Conservation (phyloP, 768 basidiomycete genomes). For the Mycena galopus region DNA sequence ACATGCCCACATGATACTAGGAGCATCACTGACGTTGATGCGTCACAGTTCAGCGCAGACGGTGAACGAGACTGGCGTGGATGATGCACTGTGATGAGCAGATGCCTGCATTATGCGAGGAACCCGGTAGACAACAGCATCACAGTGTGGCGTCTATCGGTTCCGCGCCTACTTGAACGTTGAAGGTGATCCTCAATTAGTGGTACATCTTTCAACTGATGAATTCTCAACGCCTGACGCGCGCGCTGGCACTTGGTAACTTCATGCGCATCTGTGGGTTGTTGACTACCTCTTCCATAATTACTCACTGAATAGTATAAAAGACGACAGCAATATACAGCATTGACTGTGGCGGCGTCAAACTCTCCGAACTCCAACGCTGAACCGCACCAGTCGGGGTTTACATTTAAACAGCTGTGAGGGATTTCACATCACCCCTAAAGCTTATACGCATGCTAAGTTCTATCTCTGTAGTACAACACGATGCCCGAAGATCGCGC, state of each 20-base stretch:
- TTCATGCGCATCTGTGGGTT: not conserved
- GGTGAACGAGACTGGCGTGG: not conserved
- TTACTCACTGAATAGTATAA: not conserved
- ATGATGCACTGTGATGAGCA: not conserved
- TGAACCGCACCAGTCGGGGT: not conserved
- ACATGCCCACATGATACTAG: too few species aligned
- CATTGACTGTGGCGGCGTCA: not conserved
- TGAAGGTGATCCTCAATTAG: not conserved
- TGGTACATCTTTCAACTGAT: not conserved
- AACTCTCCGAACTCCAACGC: not conserved
- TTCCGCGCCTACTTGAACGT: not conserved
- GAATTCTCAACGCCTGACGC: not conserved
- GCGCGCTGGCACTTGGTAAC: not conserved
- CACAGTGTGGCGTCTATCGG: not conserved
- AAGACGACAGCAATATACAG: not conserved
- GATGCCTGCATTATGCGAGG: not conserved
- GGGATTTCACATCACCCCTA: not conserved
- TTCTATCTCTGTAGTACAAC: not conserved
- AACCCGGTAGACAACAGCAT: not conserved
- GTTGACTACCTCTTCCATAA: not conserved
- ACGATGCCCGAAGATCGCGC: not conserved
- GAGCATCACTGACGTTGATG: not conserved
- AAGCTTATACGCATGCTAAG: not conserved
- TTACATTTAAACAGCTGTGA: not conserved
- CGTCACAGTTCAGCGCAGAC: not conserved